Evolutionary conservation across 1,139 yeast species (phyloP), one percentile per base, ranked within the genome.

Genomic region (Pichia terricola): DNA sequence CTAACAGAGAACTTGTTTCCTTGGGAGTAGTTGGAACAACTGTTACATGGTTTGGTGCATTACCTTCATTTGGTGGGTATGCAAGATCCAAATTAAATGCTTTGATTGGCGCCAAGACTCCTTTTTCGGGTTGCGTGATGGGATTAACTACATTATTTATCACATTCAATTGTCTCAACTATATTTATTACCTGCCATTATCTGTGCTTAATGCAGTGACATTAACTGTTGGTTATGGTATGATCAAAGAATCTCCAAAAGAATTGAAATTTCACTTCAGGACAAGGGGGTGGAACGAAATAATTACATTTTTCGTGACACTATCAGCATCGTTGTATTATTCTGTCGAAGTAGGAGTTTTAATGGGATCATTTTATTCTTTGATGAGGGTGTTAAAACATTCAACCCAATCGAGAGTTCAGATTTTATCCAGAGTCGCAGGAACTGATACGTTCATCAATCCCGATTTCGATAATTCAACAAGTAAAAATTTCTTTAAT

Each of bases 1-100:
- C 89, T 1, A 82, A 83, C 55, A 69, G 89, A 51, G 94, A 83
- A 55, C 64, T 83, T 43, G 82, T 83, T 6, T 96, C 96, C 0
- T 67, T 91, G 40, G 98, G 98, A 0, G 65, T 75, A 26, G 77
- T 84, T 41, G 91, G 89, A 56, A 51, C 88, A 2, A 65, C 73
- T 4, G 81, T 82, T 1, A 75, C 87, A 2, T 49, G 77, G 26
- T 78, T 86, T 54, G 91, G 95, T 3, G 85, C 91, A 0, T 67
- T 91, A 11, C 97, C 98, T 0, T 79, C 95, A 1, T 89, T 89
- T 69, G 98, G 98, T 3, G 97, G 98, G 0, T 91, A 91, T 58
- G 97, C 96, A 1, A 73, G 98, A 59, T 81, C 94, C 34, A 89
- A 85, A 57, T 80, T 91, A 47, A 91, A 91, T 63, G 85, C 91